These are phyloP conservation scores for Alliaria petiolata DNA, from an alignment of 345 rosid species.

Conservation along the genomic window DNA sequence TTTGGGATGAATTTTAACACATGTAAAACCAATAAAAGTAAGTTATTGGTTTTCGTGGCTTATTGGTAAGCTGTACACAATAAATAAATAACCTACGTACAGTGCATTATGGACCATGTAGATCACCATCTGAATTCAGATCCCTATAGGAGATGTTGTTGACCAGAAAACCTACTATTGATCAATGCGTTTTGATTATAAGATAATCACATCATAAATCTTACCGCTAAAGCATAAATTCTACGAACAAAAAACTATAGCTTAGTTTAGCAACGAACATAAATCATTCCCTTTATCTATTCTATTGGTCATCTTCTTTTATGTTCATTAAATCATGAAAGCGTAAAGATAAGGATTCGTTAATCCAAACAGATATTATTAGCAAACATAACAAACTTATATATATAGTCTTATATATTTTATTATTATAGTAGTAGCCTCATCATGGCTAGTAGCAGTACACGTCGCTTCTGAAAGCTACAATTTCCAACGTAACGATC, in stretches of 20 bases:
- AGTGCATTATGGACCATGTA: too few relatives aligned
- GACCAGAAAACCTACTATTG: too few relatives aligned
- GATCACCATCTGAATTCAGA: too few relatives aligned
- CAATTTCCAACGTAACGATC: background rate
- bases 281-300: background rate
- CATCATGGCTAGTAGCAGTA: background rate
- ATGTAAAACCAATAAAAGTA: background rate
- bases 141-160: too few relatives aligned
- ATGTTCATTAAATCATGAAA: background rate
- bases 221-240: too few relatives aligned
- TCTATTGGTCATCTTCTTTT: background rate
- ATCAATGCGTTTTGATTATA: too few relatives aligned
- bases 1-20: background rate
- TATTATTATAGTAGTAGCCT: background rate
- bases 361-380: background rate
- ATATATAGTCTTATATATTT: background rate
- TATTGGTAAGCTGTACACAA: too few relatives aligned
- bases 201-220: too few relatives aligned
- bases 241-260: too few relatives aligned
- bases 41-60: too few relatives aligned
- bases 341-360: background rate
- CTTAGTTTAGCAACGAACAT: too few relatives aligned
- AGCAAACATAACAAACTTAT: background rate
- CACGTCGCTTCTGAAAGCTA: background rate
- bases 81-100: background rate